Evolutionary conservation across 2,329 filamentous ascomycete species (phyloP).

Genomic region (Arthrinium phaeospermum): DNA sequence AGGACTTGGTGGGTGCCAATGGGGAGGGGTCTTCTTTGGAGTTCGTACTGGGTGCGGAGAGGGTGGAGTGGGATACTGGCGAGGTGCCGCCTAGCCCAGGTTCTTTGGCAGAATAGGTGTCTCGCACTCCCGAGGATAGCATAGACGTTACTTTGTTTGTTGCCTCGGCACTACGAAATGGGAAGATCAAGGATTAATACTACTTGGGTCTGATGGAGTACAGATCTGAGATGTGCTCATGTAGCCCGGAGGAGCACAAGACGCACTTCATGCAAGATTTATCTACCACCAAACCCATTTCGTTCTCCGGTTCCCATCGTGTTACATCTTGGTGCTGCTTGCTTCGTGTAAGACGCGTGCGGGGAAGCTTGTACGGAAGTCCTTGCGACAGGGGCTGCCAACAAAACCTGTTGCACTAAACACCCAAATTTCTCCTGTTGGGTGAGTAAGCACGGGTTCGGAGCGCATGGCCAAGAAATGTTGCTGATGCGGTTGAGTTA

Average conservation of each 20-base stretch:
- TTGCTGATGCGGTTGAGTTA: neutral
- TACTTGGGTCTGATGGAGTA: too few species aligned
- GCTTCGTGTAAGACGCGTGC: neutral
- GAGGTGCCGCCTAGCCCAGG: slow-evolving; percentile 53
- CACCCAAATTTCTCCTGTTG: neutral
- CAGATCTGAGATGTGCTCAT: neutral
- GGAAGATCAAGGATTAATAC: neutral
- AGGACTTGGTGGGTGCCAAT: slow-evolving; percentile 47
- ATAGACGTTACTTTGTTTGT: neutral
- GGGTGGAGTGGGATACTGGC: slow-evolving; percentile 52
- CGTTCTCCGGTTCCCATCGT: neutral
- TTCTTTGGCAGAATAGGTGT: neutral
- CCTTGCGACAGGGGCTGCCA: neutral
- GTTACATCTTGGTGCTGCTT: neutral
- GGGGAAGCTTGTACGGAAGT: neutral
- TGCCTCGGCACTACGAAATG: neutral
- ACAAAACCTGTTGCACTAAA: neutral
- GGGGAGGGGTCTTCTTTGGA: slow-evolving; percentile 51
- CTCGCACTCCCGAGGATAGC: neutral
- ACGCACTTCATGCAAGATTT: neutral
- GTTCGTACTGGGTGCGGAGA: slow-evolving; percentile 50
- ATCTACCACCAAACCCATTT: neutral
- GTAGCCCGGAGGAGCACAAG: neutral
- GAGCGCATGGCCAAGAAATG: neutral
- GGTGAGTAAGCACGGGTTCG: neutral